Evolutionary conservation across 306 rosid species (phyloP), one percentile per base, ranked within the genome.

Genomic region (Rosa multiflora): DNA sequence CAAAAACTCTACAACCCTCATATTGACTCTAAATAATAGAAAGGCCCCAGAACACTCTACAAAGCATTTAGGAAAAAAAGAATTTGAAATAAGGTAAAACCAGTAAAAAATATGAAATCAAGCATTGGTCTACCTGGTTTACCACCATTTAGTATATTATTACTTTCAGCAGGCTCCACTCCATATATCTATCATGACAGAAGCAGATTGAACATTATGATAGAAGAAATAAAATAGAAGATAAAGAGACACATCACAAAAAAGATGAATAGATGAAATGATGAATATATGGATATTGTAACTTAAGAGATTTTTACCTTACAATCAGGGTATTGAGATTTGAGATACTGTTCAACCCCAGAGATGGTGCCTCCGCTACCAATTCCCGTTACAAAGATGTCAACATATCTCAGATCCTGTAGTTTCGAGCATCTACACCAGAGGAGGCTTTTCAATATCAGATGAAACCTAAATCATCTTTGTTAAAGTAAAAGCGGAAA

Each of bases 381-480:
- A 26, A 94, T 94, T 82, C 97, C 98, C 98, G 92, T 94, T 0
- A 94, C 93, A 77, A 94, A 94, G 82, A 94, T 94, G 85, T 94
- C 98, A 70, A 97, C 98, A 94, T 80, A 94, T 94, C 86, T 94
- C 98, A 68, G 98, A 97, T 49, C 98, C 98, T 14, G 98, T 94
- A 48, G 98, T 92, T 82, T 94, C 97, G 26, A 26, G 26, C 26
- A 26, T 26, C 26, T 26, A 26, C 26, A 26, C 26, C 26, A 26
- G 26, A 26, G 26, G 26, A 26, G 26, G 26, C 26, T 26, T 26
- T 26, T 26, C 26, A 26, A 26, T 26, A 26, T 26, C 26, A 26
- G 26, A 26, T 26, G 26, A 26, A 26, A 26, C 26, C 26, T 26
- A 26, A 26, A 26, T 26, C 26, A 26, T 26, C 26, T 26, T 26